phyloP scores from a whole-genome alignment of 169 alveolate genomes.

The Neospora caninum region DNA sequence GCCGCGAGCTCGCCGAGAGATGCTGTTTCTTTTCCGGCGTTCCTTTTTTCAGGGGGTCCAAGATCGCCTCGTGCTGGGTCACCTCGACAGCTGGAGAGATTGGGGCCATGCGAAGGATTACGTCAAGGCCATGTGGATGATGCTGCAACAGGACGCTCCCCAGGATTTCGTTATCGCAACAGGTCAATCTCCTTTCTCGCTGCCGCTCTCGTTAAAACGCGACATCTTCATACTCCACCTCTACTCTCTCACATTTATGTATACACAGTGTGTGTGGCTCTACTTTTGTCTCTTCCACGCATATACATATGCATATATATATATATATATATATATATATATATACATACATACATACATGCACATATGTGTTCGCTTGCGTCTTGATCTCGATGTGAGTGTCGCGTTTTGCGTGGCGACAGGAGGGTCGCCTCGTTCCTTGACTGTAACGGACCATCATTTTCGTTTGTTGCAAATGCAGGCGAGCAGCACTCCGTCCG shows the following conservation, averaged over 20 bases:
- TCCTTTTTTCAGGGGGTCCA: conserved; percentile 39
- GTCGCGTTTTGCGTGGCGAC: no score
- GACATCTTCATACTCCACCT: no score
- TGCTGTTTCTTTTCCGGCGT: not conserved
- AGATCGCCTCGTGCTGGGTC: conserved; percentile 71
- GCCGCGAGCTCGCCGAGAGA: no score
- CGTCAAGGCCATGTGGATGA: conserved; percentile 81
- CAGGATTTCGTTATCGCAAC: conserved; percentile 81
- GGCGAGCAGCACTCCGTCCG: conserved; percentile 68
- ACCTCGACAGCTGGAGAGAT: conserved; percentile 81
- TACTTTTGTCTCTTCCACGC: not conserved
- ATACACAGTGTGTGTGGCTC: not conserved
- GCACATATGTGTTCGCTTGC: no score
- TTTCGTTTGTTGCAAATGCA: not conserved
- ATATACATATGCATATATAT: not conserved
- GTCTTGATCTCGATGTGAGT: no score
- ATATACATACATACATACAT: no score
- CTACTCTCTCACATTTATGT: not conserved
- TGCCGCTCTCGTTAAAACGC: no score
- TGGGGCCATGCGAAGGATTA: conserved; percentile 87
- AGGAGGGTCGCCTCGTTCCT: no score
- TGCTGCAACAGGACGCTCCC: conserved; percentile 79
- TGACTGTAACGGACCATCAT: no score
- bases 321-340: not conserved
- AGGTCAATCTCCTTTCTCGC: not conserved